Evolutionary conservation across 78 protist genomes (phyloP).

Genomic region (Dictyostelium intermedium): DNA sequence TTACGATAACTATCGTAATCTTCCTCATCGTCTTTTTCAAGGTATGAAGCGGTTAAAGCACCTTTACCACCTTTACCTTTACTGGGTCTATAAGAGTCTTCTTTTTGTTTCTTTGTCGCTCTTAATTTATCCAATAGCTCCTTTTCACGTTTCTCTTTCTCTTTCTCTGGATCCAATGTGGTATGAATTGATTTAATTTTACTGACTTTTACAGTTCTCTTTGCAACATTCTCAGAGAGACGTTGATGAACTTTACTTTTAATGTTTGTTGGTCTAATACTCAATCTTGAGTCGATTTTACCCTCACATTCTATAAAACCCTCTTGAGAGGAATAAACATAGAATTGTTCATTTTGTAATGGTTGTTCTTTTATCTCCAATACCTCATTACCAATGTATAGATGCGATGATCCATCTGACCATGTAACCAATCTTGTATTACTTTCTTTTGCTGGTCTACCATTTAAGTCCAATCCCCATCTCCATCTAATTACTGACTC

Average conservation of each 20-base stretch:
- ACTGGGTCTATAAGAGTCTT: background rate
- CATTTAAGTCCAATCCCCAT: conserved; percentile 51
- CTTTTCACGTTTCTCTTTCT: conserved; percentile 39
- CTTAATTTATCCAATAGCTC: background rate
- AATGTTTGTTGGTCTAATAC: conserved; percentile 58
- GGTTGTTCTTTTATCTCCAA: conserved; percentile 63
- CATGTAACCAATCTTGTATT: conserved; percentile 61
- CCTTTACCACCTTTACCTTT: background rate
- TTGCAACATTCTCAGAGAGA: conserved; percentile 25
- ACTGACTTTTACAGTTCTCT: conserved; percentile 9
- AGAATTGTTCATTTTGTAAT: conserved; percentile 38
- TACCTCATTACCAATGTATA: conserved; percentile 77
- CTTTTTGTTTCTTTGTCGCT: background rate
- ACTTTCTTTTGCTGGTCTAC: conserved; percentile 57
- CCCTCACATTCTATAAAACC: conserved; percentile 72
- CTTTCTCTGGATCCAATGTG: conserved; percentile 59
- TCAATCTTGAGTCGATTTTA: conserved; percentile 23
- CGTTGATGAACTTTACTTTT: conserved; percentile 53
- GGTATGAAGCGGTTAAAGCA: background rate
- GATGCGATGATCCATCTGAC: conserved; percentile 71
- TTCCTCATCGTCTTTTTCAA: background rate
- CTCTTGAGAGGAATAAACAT: conserved; percentile 54
- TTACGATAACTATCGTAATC: background rate
- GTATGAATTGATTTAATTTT: conserved; percentile 43
- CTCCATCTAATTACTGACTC: conserved; percentile 81